phyloP scores from a whole-genome alignment of 2,329 filamentous ascomycete genomes.

The Diaporthe sp. region DNA sequence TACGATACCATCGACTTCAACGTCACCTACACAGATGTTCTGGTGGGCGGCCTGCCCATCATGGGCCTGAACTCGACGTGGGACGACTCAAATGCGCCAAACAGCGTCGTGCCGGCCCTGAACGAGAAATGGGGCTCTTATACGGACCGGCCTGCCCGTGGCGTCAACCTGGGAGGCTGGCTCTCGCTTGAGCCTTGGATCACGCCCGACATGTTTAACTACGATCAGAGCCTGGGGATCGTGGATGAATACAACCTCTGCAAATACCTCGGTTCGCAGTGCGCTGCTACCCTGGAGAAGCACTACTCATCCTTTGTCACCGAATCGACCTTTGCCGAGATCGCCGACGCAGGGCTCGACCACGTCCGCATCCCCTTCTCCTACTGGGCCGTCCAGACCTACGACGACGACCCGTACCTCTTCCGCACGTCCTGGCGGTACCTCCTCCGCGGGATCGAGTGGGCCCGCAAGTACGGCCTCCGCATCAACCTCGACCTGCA shows the following conservation, averaged over 20 bases:
- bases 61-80: constrained; percentile 90
- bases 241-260: constrained; percentile 92
- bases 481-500: constrained; percentile 95
- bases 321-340: constrained; percentile 86
- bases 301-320: constrained; percentile 94
- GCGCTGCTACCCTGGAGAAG: constrained; percentile 80
- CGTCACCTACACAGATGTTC: constrained; percentile 88
- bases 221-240: constrained; percentile 74
- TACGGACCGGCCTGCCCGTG: constrained; percentile 82
- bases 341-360: constrained; percentile 89
- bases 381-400: constrained; percentile 93
- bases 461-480: constrained; percentile 90
- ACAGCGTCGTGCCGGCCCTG: constrained; percentile 83
- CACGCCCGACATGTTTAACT: constrained; percentile 88
- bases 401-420: constrained; percentile 89
- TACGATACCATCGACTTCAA: constrained; percentile 93
- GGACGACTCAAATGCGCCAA: constrained; percentile 86
- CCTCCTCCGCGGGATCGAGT: constrained; percentile 92
- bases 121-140: constrained; percentile 84
- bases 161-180: constrained; percentile 96
- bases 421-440: constrained; percentile 93
- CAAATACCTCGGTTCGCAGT: constrained; percentile 76
- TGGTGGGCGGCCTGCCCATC: constrained; percentile 87
- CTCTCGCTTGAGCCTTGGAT: constrained; percentile 95
- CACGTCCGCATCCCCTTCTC: constrained; percentile 96